A percentile compares a stretch with the other conserved stretches of the same genome.
Conservation (phyloP, 371 early-diverging fungal genomes). For the Mucor racemosus region DNA sequence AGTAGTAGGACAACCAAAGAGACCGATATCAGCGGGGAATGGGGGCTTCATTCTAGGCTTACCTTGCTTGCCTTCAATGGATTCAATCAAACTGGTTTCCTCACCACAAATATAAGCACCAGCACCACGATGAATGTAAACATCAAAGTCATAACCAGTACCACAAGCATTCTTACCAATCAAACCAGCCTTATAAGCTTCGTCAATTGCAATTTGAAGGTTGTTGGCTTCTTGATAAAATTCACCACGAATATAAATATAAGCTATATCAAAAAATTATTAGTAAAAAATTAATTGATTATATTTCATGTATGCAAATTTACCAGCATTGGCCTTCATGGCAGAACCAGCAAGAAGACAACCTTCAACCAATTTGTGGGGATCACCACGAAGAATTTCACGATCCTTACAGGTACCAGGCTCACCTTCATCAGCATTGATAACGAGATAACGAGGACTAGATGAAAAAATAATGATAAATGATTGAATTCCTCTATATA, state of each 20-base stretch:
- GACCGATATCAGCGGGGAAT: conserved; percentile 97
- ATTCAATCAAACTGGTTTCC: conserved; percentile 97
- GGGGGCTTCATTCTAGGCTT: conserved; percentile 99
- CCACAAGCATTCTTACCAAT: conserved; percentile 98
- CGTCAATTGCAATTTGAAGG: conserved; percentile 94
- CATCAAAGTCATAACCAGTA: conserved; percentile 94
- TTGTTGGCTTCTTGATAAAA: conserved; percentile 96
- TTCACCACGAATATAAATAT: conserved; percentile 98
- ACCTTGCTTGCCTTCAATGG: conserved; percentile 97
- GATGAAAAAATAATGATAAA: not conserved
- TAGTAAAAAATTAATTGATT: not conserved
- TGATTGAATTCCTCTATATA: not conserved
- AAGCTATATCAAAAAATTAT: conserved; percentile 59
- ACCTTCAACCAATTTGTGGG: conserved; percentile 97
- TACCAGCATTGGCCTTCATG: conserved; percentile 95
- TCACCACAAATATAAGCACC: conserved; percentile 99
- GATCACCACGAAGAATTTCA: conserved; percentile 97
- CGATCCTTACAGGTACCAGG: conserved; percentile 99
- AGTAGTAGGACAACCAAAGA: conserved; percentile 98
- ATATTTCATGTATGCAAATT: not conserved
- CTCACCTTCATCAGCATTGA: conserved; percentile 98
- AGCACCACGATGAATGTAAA: conserved; percentile 96
- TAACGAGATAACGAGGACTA: conserved; percentile 93
- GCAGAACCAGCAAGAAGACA: conserved; percentile 96
- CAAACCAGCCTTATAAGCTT: conserved; percentile 91